Evolutionary conservation across 805 yeast species (phyloP), one percentile per base, ranked within the genome.

Genomic region (Kuraishia ogatae): DNA sequence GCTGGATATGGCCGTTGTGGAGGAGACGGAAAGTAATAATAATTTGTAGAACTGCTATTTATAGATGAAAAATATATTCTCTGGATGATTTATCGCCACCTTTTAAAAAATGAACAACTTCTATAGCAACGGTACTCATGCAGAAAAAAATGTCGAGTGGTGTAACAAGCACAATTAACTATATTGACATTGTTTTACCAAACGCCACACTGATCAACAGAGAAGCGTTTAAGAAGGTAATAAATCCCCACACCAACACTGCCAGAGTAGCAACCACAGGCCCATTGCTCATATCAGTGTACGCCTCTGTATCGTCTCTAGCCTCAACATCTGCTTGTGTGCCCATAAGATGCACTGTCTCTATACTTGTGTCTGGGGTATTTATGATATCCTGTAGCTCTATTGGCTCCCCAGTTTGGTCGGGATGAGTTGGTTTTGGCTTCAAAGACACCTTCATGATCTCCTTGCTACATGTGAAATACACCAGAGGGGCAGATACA

Each of bases 401-500:
- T 39, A 26, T 24, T 29, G 50, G 52, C 24, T 48, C 51, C 35
- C 35, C 35, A 13, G 43, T 15, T 3, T 35, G n/a, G 28, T 49
- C 53, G 7, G 22, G 47, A 19, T 56, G 54, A 21, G 50, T 50
- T 20, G 60, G 61, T 39, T 58, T 50, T 20, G 60, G 61, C 39
- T 58, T 58, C 10, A 60, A 53, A 35, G 64, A 62, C 21, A 70
- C 71, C 39, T 61, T 60, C 75, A 71, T 71, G 43, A 68, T 69
- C 15, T 61, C 57, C 62, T 82, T 83, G 53, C 80, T 80, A 58
- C 89, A 82, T 0, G 97, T 90, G 67, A 90, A 89, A 66, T 82
- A 85, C 56, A 90, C 84, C 63, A 91, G 74, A 22, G 97, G 97
- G 0, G 96, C 96, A 48, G 91, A 83, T 5, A 91, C 94, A 58